Evolutionary conservation across 2,329 filamentous ascomycete genomes (phyloP).

Genomic region (Trichoderma koningii): DNA sequence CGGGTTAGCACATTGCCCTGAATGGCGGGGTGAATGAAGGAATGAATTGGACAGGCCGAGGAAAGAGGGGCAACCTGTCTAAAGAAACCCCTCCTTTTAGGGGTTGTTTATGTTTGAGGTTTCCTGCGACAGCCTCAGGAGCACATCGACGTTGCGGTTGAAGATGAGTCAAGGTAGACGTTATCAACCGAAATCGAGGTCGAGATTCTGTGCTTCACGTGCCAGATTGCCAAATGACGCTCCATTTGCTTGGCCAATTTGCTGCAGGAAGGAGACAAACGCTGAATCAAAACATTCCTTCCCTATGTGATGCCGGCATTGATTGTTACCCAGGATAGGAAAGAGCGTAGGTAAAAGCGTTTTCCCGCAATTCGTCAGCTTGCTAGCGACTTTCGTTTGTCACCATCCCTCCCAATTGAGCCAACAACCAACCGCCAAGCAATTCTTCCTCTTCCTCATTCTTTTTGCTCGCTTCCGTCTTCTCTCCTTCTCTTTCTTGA

Average conservation of each 20-base stretch:
- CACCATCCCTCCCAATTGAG: not conserved
- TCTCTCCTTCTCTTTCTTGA: not conserved
- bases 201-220: not conserved
- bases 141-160: no score
- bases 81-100: conserved; percentile 1
- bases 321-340: not conserved
- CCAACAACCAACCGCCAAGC: not conserved
- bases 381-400: conserved; percentile 14
- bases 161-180: no score
- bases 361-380: not conserved
- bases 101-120: not conserved
- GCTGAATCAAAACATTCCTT: not conserved
- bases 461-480: no score
- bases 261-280: not conserved
- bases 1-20: not conserved
- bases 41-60: not conserved
- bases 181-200: no score
- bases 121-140: no score
- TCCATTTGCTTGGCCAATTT: not conserved
- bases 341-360: not conserved
- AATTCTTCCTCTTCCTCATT: not conserved
- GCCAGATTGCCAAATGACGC: not conserved
- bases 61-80: conserved; percentile 2
- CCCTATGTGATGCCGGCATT: no score
- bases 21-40: conserved; percentile 15